Evolutionary conservation across 108 stramenopile genomes (phyloP).

Genomic region (Nannochloropsis oceanica): DNA sequence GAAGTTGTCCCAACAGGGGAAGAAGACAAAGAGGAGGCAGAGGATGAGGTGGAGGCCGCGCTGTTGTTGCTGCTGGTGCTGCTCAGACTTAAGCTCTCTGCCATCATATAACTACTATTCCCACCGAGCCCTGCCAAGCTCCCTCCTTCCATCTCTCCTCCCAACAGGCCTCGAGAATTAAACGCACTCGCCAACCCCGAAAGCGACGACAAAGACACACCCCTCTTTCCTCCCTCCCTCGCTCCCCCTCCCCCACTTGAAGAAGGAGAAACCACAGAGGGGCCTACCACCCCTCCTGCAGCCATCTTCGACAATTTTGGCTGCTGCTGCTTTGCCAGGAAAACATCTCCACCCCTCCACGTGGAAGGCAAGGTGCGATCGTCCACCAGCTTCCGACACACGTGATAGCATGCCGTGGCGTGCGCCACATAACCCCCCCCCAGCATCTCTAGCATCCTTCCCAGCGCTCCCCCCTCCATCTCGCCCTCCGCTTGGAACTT

Average conservation of each 20-base stretch:
- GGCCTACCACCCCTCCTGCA: neutral
- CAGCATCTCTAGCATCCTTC: neutral
- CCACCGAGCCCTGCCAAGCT: too few species aligned
- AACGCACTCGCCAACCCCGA: too few species aligned
- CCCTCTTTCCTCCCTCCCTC: neutral
- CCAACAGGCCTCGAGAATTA: too few species aligned
- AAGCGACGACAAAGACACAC: neutral
- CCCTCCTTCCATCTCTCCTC: too few species aligned
- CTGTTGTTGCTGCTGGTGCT: neutral
- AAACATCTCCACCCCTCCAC: neutral
- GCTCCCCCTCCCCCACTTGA: neutral
- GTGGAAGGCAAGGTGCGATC: neutral
- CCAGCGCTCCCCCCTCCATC: neutral
- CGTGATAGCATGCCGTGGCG: neutral
- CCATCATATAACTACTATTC: too few species aligned
- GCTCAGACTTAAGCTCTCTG: too few species aligned
- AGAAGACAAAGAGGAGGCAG: neutral
- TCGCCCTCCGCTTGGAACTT: neutral
- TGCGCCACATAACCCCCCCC: neutral
- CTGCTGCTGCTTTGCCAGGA: neutral
- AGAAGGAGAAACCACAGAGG: too few species aligned
- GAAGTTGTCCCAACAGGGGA: neutral
- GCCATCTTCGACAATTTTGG: neutral
- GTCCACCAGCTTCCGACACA: neutral
- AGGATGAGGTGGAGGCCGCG: neutral